Base-by-base conservation (phyloP, 768 basidiomycete genomes). In the Tulasnella sp. region DNA sequence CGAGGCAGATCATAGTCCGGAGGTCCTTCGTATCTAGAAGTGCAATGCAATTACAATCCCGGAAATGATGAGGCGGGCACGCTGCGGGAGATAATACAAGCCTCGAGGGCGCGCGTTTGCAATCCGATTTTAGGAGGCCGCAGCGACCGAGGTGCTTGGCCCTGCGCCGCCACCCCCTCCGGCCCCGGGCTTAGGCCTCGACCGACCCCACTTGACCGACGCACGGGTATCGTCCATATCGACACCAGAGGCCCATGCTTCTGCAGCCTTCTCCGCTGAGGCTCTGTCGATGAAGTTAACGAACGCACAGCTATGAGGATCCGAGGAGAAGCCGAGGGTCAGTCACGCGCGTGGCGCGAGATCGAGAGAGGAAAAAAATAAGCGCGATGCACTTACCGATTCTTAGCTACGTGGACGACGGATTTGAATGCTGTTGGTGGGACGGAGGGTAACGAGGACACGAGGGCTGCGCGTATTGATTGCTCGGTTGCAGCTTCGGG, bases 181-280 rank as follows among this genome's bases (percentile, higher is more conserved):
- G 21, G 73, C 39, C n/a, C 71, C 71, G 71, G 71, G 24, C 27
- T 40, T 77, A 12, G 68, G 71, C 27, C 71, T 72, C 7, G 78
- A 79, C 80, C 96, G 89, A 4, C 97, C 97, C 97, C 97, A 99
- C 82, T 92, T 94, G 38, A 97, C 89, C 71, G 89, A 87, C 14
- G 93, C 89, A 44, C 87, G 88, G 83, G 92, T 91, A 1, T 91
- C 93, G 39, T 95, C 92, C 36, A 98, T 87, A 82, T 97, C 97
- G 14, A 99, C 87, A 1, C 97, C 96, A 81, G 92, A 91, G n/a
- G 95, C 91, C 91, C 97, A 95, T 14, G 93, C 92, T 81, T 94
- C 90, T 0, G 97, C 97, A 0, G 94, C 96, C 21, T 88, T 87
- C 85, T 99, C 98, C 21, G 98, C 97, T n/a, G 90, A 88, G 8